A percentile compares a stretch with the other conserved stretches of the same genome.
Evolutionary conservation across 2,329 filamentous ascomycete species (phyloP).

Genomic region (Ophiostoma sp.): DNA sequence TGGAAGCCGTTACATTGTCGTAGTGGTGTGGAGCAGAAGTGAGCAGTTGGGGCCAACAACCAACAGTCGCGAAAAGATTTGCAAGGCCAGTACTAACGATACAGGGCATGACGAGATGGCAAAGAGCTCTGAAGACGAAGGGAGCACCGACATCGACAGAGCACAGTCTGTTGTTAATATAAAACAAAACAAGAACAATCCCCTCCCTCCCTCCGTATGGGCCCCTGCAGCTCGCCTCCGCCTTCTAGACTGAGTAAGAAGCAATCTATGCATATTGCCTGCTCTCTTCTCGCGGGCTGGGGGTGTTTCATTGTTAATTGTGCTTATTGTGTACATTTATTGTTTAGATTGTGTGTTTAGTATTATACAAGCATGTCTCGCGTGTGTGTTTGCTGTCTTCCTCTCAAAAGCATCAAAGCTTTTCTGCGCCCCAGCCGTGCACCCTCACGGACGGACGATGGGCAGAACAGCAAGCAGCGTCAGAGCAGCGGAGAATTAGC

Average conservation of each 20-base stretch:
- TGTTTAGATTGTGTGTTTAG: no score
- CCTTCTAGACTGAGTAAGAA: constrained; percentile 22
- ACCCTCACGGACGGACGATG: not conserved
- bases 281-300: not conserved
- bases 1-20: constrained; percentile 10
- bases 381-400: no score
- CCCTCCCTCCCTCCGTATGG: not conserved
- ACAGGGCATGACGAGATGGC: not conserved
- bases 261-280: not conserved
- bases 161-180: not conserved
- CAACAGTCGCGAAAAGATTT: constrained; percentile 3
- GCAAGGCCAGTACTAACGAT: not conserved
- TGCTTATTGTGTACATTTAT: not conserved
- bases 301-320: not conserved
- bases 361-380: no score
- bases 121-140: not conserved
- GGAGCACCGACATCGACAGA: not conserved
- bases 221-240: constrained; percentile 24
- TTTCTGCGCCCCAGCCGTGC: not conserved
- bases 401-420: not conserved
- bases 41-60: constrained; percentile 5
- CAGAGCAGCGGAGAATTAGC: constrained; percentile 6
- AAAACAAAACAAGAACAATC: not conserved
- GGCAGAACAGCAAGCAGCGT: not conserved
- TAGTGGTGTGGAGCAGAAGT: constrained; percentile 16